Evolutionary conservation across 2,329 filamentous ascomycete species (phyloP).

Genomic region (Colletotrichum cordylinicola): DNA sequence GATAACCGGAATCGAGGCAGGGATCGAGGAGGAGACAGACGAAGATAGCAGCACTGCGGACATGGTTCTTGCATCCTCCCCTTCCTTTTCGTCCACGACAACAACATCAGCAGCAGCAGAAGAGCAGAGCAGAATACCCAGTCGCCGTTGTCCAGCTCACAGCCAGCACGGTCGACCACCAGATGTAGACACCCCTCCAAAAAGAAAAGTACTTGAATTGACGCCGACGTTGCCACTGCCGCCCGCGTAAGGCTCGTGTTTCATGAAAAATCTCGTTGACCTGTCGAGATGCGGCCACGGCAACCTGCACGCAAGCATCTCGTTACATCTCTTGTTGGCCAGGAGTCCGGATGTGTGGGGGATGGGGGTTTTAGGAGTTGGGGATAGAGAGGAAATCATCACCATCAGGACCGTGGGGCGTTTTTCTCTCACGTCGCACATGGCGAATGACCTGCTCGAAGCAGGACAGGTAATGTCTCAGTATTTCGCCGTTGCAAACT

Average conservation of each 20-base stretch:
- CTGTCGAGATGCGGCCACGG: slow-evolving; percentile 8
- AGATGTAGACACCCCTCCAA: slow-evolving; percentile 4
- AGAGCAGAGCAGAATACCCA: slow-evolving; percentile 12
- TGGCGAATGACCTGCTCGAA: neutral
- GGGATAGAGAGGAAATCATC: neutral
- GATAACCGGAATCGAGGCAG: slow-evolving; percentile 33
- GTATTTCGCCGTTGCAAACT: slow-evolving; percentile 16
- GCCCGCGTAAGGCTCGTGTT: slow-evolving; percentile 21
- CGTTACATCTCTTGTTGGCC: neutral
- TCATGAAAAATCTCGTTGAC: slow-evolving; percentile 13
- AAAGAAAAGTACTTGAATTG: neutral
- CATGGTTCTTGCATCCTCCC: neutral
- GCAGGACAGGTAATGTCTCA: neutral
- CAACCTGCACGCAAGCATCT: slow-evolving; percentile 2
- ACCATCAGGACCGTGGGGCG: neutral
- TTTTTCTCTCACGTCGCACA: neutral
- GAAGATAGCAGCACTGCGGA: slow-evolving; percentile 10
- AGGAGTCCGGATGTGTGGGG: slow-evolving; percentile 7
- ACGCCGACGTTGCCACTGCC: slow-evolving; percentile 15
- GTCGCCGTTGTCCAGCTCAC: neutral
- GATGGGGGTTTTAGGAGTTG: neutral
- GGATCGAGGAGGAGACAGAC: slow-evolving; percentile 34
- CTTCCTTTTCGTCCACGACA: neutral
- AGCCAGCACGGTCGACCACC: slow-evolving; percentile 1
- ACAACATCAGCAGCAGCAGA: neutral